Percentiles rank a stretch among this genome's conserved stretches.
phyloP scores from a whole-genome alignment of 805 yeast species.

The Candida tibetensis region DNA sequence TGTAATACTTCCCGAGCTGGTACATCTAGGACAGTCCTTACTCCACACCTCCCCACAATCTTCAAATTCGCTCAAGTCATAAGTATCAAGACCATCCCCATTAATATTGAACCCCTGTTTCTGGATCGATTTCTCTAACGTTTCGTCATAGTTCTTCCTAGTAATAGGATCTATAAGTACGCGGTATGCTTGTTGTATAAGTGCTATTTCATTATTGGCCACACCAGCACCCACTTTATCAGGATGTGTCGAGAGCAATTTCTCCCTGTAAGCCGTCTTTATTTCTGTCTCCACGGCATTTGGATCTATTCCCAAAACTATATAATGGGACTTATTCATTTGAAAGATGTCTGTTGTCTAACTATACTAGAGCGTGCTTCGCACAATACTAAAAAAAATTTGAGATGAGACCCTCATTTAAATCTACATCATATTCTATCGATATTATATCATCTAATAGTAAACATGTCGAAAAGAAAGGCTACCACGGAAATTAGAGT shows the following conservation, averaged over 20 bases:
- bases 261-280: conserved; percentile 60
- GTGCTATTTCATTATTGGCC: conserved; percentile 3
- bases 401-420: conserved; percentile 7
- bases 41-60: conserved; percentile 40
- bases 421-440: too few species aligned
- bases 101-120: conserved; percentile 37
- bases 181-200: conserved; percentile 51
- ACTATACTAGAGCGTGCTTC: not conserved
- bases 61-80: conserved; percentile 61
- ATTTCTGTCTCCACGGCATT: conserved; percentile 41
- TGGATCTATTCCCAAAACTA: conserved; percentile 50
- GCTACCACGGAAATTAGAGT: conserved; percentile 42
- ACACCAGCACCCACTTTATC: conserved; percentile 50
- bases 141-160: conserved; percentile 53
- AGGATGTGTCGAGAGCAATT: conserved; percentile 69
- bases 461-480: conserved; percentile 19
- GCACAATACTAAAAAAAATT: conserved; percentile 3
- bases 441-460: not conserved
- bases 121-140: conserved; percentile 32
- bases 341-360: not conserved
- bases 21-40: conserved; percentile 68
- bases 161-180: conserved; percentile 41
- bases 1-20: conserved; percentile 48
- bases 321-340: conserved; percentile 44
- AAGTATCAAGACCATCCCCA: conserved; percentile 70